phyloP scores from a whole-genome alignment of 1,284 basidiomycete genomes.

The Trichosporon sp. region DNA sequence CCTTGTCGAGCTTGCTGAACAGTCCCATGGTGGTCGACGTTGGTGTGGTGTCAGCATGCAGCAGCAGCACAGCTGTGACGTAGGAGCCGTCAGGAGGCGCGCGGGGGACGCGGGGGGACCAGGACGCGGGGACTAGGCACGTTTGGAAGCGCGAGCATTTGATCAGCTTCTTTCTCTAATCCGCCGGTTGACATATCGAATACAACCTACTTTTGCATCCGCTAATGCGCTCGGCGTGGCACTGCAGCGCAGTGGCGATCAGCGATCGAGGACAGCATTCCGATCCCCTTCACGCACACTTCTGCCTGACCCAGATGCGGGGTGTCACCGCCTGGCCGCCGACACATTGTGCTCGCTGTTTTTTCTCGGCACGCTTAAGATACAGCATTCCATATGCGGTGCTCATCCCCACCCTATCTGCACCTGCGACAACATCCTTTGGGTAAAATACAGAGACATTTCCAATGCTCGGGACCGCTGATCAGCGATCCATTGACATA shows the following conservation, averaged over 20 bases:
- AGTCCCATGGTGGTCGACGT: slow-evolving; percentile 17
- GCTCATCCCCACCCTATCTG: too few relatives aligned
- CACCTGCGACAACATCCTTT: too few relatives aligned
- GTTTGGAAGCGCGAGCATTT: too few relatives aligned
- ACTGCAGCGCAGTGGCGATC: background rate
- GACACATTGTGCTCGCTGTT: background rate
- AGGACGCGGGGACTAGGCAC: too few relatives aligned
- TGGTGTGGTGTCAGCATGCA: background rate
- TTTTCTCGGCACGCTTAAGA: background rate
- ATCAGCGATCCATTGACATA: too few relatives aligned
- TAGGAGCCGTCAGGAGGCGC: background rate
- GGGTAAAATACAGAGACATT: too few relatives aligned
- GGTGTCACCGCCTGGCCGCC: background rate
- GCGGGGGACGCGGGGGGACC: background rate
- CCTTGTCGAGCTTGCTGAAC: slow-evolving; percentile 18
- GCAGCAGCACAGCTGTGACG: background rate
- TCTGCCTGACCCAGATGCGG: background rate
- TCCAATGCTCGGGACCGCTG: too few relatives aligned
- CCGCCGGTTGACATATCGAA: too few relatives aligned
- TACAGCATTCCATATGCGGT: too few relatives aligned
- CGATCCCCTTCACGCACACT: background rate
- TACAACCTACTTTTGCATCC: too few relatives aligned
- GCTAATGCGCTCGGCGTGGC: background rate
- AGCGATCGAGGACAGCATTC: background rate
- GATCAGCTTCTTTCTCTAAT: too few relatives aligned